Evolutionary conservation across 164 flowering plant genomes (phyloP).

Genomic region (Chimonanthus salicifolius): DNA sequence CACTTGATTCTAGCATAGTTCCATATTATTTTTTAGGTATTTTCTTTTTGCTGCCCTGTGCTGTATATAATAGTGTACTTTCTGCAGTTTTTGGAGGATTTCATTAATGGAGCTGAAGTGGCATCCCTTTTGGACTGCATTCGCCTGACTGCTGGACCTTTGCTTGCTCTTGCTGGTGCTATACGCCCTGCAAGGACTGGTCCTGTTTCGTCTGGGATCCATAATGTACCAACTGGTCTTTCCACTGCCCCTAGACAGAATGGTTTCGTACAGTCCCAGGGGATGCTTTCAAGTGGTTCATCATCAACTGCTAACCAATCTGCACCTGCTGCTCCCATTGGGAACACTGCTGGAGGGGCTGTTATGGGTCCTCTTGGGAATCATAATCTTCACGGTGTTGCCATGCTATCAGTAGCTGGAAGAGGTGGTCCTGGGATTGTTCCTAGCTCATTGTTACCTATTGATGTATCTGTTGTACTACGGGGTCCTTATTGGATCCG

Average conservation of each 20-base stretch:
- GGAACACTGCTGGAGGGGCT: constrained; percentile 30
- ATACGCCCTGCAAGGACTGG: constrained; percentile 96
- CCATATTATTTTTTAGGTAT: too few species aligned
- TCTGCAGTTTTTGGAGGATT: constrained; percentile 89
- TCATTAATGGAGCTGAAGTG: constrained; percentile 96
- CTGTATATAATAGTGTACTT: background rate
- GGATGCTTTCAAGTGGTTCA: constrained; percentile 41
- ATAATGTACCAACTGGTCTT: constrained; percentile 42
- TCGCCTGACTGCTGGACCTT: constrained; percentile 94
- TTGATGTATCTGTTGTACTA: constrained; percentile 94
- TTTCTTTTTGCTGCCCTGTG: background rate
- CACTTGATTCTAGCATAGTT: background rate
- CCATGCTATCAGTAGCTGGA: constrained; percentile 74
- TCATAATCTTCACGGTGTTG: constrained; percentile 56
- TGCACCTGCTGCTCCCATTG: constrained; percentile 33
- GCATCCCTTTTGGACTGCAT: constrained; percentile 94
- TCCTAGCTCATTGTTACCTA: constrained; percentile 93
- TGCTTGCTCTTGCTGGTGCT: constrained; percentile 95
- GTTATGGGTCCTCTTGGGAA: constrained; percentile 44
- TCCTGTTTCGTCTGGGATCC: constrained; percentile 58
- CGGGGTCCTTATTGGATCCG: constrained; percentile 98
- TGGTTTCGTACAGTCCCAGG: constrained; percentile 45
- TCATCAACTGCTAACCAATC: constrained; percentile 36
- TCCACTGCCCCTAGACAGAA: constrained; percentile 53
- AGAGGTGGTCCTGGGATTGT: constrained; percentile 97